Conservation (phyloP, 139 green algal genomes). For the Asterochloris erici region DNA sequence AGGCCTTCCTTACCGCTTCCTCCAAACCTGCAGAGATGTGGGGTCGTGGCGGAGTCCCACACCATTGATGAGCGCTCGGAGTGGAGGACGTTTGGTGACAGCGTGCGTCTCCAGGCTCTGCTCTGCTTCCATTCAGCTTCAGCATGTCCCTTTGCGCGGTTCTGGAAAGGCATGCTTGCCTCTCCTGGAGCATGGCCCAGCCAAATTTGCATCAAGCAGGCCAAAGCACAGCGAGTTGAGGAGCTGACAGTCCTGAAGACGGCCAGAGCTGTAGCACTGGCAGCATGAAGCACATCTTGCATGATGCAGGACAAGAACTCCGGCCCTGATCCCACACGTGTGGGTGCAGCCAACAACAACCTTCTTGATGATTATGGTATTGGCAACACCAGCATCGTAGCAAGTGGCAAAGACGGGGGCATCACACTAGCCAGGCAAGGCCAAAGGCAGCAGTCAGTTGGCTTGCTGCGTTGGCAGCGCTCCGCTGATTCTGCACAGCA, state of each 20-base stretch:
- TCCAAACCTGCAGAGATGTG: slow-evolving; percentile 64
- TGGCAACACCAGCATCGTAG: slow-evolving; percentile 67
- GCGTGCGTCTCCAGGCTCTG: slow-evolving; percentile 33
- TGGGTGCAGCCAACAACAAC: slow-evolving; percentile 80
- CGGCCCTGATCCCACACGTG: slow-evolving; percentile 69
- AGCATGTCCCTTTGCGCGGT: neutral
- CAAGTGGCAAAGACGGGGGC: slow-evolving; percentile 18
- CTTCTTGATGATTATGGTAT: slow-evolving; percentile 79
- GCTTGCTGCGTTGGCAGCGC: too few relatives aligned
- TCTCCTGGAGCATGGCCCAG: neutral
- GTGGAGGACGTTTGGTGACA: slow-evolving; percentile 96
- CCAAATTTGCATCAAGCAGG: neutral
- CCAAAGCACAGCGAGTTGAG: neutral
- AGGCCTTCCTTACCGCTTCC: neutral
- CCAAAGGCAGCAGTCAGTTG: too few relatives aligned
- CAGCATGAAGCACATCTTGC: neutral
- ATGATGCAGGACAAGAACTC: slow-evolving; percentile 62
- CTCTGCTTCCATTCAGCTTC: neutral
- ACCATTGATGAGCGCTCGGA: slow-evolving; percentile 92
- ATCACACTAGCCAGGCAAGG: neutral
- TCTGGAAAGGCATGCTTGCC: neutral
- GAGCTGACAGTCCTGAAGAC: neutral
- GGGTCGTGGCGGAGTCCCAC: slow-evolving; percentile 82
- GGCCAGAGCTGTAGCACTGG: neutral
- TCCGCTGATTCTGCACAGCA: too few relatives aligned